Base-by-base conservation (phyloP, 345 rosid genomes). In the Theobroma cacao region DNA sequence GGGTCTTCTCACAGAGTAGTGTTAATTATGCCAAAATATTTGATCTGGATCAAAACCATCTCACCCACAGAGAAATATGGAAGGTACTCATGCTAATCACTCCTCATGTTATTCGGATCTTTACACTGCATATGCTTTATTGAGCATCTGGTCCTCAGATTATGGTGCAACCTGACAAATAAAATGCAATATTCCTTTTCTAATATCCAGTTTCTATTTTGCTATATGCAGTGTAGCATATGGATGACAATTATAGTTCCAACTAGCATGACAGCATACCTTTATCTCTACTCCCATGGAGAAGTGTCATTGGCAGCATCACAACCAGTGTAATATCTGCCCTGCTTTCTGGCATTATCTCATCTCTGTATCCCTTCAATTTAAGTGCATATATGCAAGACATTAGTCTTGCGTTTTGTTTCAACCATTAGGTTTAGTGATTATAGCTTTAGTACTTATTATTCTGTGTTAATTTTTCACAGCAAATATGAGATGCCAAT, bases 291-390 rank as follows among this genome's bases (percentile, higher is more conserved):
- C 83, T 96, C 98, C 77, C 98, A 90, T 53, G 99, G 98, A 80
- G 99, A 96, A 92, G 99, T 91, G 43, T 91, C 97, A 36, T 79
- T 94, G 88, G 98, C 99, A 58, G 98, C 98, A 36, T 96, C 98
- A 75, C 98, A 96, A 90, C 98, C 99, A 84, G 98, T 92, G 88
- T 90, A 96, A 87, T 91, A 82, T 73, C 84, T 82, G 34, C 22
- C 75, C 72, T 77, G 50, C 70, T 47, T 68, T 71, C 61, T 38
- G 45, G 45, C 31, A 22, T 33, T 22, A 63, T 76, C 34, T 63
- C 18, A 45, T 74, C 3, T 74, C 34, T 60, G 17, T 38, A 45
- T 62, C 33, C 36, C 52, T 59, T 60, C 31, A 74, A 31, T 50
- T 56, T 17, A 38, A 40, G 26, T 43, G 55, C 67, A 74, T 31